A percentile compares a stretch with the other conserved stretches of the same genome.
Conservation (phyloP, 2,329 filamentous ascomycete genomes). For the Ophiostoma tasmaniense region DNA sequence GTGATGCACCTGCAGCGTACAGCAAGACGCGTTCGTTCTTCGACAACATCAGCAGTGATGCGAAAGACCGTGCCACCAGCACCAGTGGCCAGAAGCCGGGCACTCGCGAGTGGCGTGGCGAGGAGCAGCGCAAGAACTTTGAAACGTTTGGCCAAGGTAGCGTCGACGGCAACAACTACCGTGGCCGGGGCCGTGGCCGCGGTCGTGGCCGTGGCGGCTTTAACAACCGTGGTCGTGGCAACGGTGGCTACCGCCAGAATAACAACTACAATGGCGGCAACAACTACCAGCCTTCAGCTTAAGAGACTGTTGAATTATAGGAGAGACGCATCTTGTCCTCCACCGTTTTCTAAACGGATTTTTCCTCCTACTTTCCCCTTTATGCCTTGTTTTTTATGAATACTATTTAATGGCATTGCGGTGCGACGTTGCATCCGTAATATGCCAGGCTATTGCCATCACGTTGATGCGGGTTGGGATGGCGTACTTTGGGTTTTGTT, state of each 20-base stretch:
- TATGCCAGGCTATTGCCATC: not conserved
- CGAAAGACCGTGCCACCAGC: conserved; percentile 73
- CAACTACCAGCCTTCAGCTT: not conserved
- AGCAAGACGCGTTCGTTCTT: conserved; percentile 91
- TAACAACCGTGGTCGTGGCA: conserved; percentile 53
- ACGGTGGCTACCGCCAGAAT: conserved; percentile 21
- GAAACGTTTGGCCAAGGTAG: conserved; percentile 97
- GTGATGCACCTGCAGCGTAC: conserved; percentile 51
- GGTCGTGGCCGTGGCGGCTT: conserved; percentile 53
- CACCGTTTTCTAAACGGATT: not conserved
- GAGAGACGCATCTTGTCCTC: too few species aligned
- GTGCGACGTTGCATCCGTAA: not conserved
- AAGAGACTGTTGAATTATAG: not conserved
- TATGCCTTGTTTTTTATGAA: not conserved
- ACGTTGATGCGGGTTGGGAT: not conserved
- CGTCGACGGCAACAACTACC: conserved; percentile 70
- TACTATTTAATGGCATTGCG: not conserved
- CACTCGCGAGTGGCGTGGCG: conserved; percentile 5
- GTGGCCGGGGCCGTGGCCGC: conserved; percentile 69
- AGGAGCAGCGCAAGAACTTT: conserved; percentile 36
- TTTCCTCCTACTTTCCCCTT: not conserved
- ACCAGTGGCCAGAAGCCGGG: conserved; percentile 50
- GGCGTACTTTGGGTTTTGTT: not conserved
- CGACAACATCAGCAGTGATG: conserved; percentile 93
- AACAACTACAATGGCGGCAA: conserved; percentile 9